Evolutionary conservation across 495 filamentous ascomycete species (phyloP).

Genomic region (Rostrohypoxylon terebratum): DNA sequence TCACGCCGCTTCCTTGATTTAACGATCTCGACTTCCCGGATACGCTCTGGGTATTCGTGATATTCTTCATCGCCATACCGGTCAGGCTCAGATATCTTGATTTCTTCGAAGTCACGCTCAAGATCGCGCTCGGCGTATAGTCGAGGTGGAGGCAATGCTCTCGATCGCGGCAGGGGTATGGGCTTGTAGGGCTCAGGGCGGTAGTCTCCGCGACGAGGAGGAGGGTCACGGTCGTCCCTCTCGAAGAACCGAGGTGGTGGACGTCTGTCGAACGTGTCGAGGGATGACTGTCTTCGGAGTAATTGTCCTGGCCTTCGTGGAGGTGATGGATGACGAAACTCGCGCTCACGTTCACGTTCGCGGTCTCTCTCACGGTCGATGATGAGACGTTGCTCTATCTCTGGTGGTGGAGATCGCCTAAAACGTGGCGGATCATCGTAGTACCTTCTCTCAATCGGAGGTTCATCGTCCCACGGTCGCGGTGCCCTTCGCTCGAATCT

Average conservation of each 20-base stretch:
- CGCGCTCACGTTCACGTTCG: slow-evolving; percentile 51
- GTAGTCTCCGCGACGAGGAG: slow-evolving; percentile 55
- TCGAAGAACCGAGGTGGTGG: slow-evolving; percentile 61
- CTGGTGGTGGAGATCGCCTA: slow-evolving; percentile 48
- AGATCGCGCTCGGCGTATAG: slow-evolving; percentile 65
- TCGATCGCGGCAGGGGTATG: slow-evolving; percentile 64
- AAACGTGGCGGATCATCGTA: slow-evolving; percentile 55
- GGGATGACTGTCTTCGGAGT: slow-evolving; percentile 58
- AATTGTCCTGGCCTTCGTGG: slow-evolving; percentile 48
- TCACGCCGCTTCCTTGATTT: slow-evolving; percentile 52
- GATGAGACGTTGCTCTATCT: slow-evolving; percentile 51
- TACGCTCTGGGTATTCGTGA: slow-evolving; percentile 67
- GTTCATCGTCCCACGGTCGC: slow-evolving; percentile 54
- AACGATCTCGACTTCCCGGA: slow-evolving; percentile 62
- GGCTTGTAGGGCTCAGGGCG: slow-evolving; percentile 63
- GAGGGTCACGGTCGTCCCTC: slow-evolving; percentile 61
- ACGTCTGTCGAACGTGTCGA: slow-evolving; percentile 64
- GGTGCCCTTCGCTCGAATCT: slow-evolving; percentile 49
- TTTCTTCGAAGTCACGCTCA: slow-evolving; percentile 68
- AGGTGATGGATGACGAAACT: slow-evolving; percentile 51
- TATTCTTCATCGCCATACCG: slow-evolving; percentile 76
- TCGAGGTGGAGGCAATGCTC: slow-evolving; percentile 59
- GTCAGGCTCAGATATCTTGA: slow-evolving; percentile 74
- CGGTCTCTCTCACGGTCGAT: slow-evolving; percentile 51
- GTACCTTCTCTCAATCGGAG: slow-evolving; percentile 52